Conservation (phyloP, 371 early-diverging fungal species). For the Mucor plumbeus region DNA sequence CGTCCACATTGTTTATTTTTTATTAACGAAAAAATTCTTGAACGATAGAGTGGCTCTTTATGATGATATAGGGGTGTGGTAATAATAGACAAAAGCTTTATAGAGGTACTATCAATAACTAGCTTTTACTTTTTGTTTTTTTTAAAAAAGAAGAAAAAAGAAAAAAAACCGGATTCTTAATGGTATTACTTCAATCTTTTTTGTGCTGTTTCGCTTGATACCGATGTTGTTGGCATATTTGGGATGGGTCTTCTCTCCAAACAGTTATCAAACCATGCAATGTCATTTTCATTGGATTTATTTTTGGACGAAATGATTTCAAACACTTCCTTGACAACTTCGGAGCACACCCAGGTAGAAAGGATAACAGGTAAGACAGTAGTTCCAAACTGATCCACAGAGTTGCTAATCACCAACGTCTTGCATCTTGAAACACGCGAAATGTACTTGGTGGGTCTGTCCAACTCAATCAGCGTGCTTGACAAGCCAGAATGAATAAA, state of each 20-base stretch:
- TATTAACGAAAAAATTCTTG: too few relatives aligned
- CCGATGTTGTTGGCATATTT: conserved; percentile 15
- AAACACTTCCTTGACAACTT: conserved; percentile 21
- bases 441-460: conserved; percentile 18
- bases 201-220: not conserved
- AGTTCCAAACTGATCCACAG: conserved; percentile 14
- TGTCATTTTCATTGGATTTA: conserved; percentile 14
- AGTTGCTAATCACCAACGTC: conserved; percentile 15
- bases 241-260: conserved; percentile 22
- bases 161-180: too few relatives aligned
- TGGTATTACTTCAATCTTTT: too few relatives aligned
- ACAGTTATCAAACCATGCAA: conserved; percentile 13
- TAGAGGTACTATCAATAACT: not conserved
- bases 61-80: too few relatives aligned
- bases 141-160: too few relatives aligned
- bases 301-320: conserved; percentile 11
- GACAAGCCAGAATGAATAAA: conserved; percentile 15
- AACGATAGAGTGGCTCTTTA: too few relatives aligned
- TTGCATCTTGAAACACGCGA: conserved; percentile 19
- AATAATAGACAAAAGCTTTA: too few relatives aligned
- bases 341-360: conserved; percentile 20
- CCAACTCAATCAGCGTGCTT: conserved; percentile 18
- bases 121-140: too few relatives aligned
- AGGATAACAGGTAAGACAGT: conserved; percentile 20
- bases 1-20: too few relatives aligned